These are phyloP conservation scores for Trametes cubensis DNA, from an alignment of 768 basidiomycete genomes.

Conservation along the genomic window DNA sequence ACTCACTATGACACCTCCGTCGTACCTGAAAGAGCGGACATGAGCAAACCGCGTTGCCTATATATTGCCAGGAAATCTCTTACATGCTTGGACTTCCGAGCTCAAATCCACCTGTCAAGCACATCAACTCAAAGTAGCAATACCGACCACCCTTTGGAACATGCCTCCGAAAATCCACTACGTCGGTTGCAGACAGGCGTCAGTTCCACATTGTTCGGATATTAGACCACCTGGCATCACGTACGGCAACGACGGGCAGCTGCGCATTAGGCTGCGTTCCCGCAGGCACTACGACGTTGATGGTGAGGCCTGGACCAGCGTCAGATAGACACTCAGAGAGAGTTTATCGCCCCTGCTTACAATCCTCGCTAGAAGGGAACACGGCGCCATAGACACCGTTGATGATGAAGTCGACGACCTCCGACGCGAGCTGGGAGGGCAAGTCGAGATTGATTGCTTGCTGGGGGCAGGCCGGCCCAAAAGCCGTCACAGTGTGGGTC, in stretches of 20 bases:
- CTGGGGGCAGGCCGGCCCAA: constrained; percentile 46
- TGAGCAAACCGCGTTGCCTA: not conserved
- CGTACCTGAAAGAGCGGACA: constrained; percentile 37
- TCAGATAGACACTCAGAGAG: not conserved
- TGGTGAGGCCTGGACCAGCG: constrained; percentile 24
- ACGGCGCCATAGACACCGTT: constrained; percentile 14
- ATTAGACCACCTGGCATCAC: not conserved
- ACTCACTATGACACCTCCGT: constrained; percentile 46
- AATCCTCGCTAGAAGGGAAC: constrained; percentile 20
- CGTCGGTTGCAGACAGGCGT: not conserved
- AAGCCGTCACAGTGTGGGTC: constrained; percentile 38
- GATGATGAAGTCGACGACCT: constrained; percentile 27
- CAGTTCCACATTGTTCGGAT: not conserved
- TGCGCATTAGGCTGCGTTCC: constrained; percentile 15
- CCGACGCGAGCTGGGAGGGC: constrained; percentile 21
- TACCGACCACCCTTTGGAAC: not conserved
- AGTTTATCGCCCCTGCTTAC: not conserved
- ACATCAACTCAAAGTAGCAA: not conserved
- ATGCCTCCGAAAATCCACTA: constrained; percentile 35
- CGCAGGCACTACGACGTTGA: constrained; percentile 33
- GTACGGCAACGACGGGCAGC: constrained; percentile 25
- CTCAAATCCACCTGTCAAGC: constrained; percentile 43
- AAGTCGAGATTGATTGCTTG: constrained; percentile 31
- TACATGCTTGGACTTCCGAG: constrained; percentile 35
- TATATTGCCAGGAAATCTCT: not conserved